These are phyloP conservation scores for Pythium inflatum DNA, from an alignment of 352 stramenopile genomes.

Conservation along the genomic window DNA sequence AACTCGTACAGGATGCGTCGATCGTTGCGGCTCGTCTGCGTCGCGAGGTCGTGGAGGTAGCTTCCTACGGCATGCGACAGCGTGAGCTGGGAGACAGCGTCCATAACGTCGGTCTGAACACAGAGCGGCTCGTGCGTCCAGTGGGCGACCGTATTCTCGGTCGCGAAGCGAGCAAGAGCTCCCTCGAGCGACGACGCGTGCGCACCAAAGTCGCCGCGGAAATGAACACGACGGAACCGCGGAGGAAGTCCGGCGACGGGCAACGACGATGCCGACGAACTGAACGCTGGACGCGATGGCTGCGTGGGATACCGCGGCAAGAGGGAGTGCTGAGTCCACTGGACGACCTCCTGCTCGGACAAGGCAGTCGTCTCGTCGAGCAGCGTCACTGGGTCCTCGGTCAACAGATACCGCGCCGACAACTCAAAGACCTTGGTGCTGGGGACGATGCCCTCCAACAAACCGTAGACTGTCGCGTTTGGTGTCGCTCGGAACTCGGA, in stretches of 20 bases:
- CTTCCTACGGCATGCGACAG: conserved; percentile 45
- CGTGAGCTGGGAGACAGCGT: conserved; percentile 54
- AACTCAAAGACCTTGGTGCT: conserved; percentile 69
- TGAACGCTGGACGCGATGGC: conserved; percentile 6
- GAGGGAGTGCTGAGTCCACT: conserved; percentile 41
- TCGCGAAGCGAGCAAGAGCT: conserved; percentile 38
- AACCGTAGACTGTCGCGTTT: conserved; percentile 38
- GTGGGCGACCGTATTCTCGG: conserved; percentile 39
- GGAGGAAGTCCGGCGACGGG: too few species aligned
- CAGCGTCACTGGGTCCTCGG: conserved; percentile 38
- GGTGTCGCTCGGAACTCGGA: conserved; percentile 37
- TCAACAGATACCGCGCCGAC: conserved; percentile 46
- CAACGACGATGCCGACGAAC: background rate
- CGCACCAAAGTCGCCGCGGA: conserved; percentile 48
- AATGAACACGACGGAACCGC: conserved; percentile 51
- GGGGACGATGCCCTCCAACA: conserved; percentile 50
- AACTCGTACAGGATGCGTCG: conserved; percentile 78
- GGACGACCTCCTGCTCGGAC: conserved; percentile 19
- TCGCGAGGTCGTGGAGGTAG: conserved; percentile 52
- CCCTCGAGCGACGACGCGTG: conserved; percentile 32
- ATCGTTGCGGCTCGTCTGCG: conserved; percentile 44
- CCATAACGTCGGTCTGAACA: conserved; percentile 28
- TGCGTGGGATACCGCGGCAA: conserved; percentile 36
- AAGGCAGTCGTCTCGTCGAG: conserved; percentile 34
- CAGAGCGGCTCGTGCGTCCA: conserved; percentile 46